Base-by-base conservation (phyloP, 177 flowering plant genomes). In the Vitis hybrid region DNA sequence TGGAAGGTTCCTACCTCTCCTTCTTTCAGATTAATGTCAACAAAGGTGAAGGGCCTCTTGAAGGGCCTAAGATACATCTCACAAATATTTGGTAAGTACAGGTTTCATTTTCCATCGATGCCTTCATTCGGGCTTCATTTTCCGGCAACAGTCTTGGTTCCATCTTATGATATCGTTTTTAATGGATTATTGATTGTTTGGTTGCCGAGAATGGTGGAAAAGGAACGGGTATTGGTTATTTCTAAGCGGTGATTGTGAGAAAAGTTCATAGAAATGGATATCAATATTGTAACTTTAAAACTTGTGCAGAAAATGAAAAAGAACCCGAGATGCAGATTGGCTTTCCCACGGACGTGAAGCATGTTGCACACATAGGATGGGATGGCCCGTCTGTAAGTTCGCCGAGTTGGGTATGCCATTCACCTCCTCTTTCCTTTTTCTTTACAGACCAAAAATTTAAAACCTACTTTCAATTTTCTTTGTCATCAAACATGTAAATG, bases 1-100 rank as follows among this genome's bases (percentile, higher is more conserved):
- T 1, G 64, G 64, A 61, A 61, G 48, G 11, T 55, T 66, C 41
- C 52, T 58, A 27, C 17, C 20, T 8, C 50, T 62, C n/a, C 9
- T 13, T n/a, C n/a, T 21, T 55, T 15, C 2, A 9, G 35, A 4
- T 55, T 9, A 50, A 84, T 83, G 85, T 30, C 78, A 2, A 80
- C 81, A 41, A 84, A 75, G 55, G 74, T 90, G 84, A 90, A 88
- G 74, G 91, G 92, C 77, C 74, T 90, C 13, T 67, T 90, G 18
- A 86, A 84, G 75, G 88, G 94, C 63, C 75, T 90, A 27, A 79
- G 82, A 80, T 86, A 85, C 75, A 86, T 90, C 62, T 79, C 88
- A 1, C 86, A 84, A 50, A 83, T 90, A 35, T 87, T 90, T 56
- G 92, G 94, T 90, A 68, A 20, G 80, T 66, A 14, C 18, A 6